Conservation (phyloP, 2,329 filamentous ascomycete species). For the Cercospora beticola region DNA sequence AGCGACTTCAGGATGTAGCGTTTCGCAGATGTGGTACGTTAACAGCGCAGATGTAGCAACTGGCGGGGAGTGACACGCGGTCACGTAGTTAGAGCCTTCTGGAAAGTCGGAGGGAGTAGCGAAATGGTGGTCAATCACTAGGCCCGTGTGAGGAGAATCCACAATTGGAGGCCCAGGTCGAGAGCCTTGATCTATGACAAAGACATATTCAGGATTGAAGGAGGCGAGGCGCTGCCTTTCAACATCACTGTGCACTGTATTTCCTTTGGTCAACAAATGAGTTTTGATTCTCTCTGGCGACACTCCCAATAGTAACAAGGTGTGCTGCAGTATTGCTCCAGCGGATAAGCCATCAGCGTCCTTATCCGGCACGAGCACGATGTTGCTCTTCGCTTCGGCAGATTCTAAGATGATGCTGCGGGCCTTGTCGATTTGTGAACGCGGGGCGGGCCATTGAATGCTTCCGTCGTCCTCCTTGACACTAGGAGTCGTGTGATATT, state of each 20-base stretch:
- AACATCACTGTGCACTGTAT: slow-evolving; percentile 55
- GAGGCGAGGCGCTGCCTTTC: slow-evolving; percentile 55
- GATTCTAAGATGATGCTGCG: slow-evolving; percentile 59
- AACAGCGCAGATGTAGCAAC: slow-evolving; percentile 65
- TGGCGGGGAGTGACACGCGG: slow-evolving; percentile 63
- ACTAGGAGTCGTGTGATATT: slow-evolving; percentile 49
- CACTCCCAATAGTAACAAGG: slow-evolving; percentile 60
- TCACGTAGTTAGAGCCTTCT: slow-evolving; percentile 54
- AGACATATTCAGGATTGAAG: slow-evolving; percentile 56
- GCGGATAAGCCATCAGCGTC: slow-evolving; percentile 67
- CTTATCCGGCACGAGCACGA: slow-evolving; percentile 66
- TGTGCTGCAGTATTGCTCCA: slow-evolving; percentile 62
- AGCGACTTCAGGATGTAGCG: slow-evolving; percentile 54
- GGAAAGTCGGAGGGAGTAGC: slow-evolving; percentile 60
- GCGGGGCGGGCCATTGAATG: slow-evolving; percentile 62
- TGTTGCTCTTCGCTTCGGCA: slow-evolving; percentile 51
- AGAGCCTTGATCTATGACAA: slow-evolving; percentile 67
- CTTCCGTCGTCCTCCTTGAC: slow-evolving; percentile 47
- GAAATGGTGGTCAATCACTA: slow-evolving; percentile 67
- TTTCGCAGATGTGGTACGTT: slow-evolving; percentile 62
- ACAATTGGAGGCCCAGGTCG: slow-evolving; percentile 56
- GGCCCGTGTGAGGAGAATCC: slow-evolving; percentile 49
- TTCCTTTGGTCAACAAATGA: slow-evolving; percentile 61
- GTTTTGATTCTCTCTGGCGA: slow-evolving; percentile 53
- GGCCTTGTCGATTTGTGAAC: slow-evolving; percentile 55